Percentiles rank a stretch among this genome's conserved stretches.
These are phyloP conservation scores for Raphanus sativus DNA, from an alignment of 345 rosid genomes.

Conservation along the genomic window DNA sequence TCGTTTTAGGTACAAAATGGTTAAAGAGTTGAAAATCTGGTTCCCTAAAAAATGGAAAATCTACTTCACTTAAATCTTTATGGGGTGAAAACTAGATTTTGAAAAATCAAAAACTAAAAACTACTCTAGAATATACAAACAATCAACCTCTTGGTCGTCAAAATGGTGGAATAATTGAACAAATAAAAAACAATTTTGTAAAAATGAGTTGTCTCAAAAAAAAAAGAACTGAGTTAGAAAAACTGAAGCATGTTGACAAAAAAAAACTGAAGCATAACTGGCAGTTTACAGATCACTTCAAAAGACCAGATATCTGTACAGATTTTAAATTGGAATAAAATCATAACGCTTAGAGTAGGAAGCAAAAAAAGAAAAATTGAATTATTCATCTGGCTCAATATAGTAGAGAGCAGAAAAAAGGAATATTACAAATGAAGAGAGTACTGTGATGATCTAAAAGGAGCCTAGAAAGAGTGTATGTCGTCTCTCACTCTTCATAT, in stretches of 20 bases:
- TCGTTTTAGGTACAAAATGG: no score
- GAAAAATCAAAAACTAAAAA: no score
- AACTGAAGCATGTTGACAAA: neutral
- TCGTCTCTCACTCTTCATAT: conserved; percentile 32
- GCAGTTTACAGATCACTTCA: neutral
- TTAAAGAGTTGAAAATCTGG: no score
- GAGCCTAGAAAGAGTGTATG: conserved; percentile 19
- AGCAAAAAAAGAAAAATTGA: neutral
- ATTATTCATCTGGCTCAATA: conserved; percentile 13
- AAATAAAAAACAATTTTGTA: neutral
- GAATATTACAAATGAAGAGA: conserved; percentile 32
- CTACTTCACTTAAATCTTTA: no score
- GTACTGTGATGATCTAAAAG: conserved; percentile 23
- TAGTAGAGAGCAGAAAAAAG: conserved; percentile 11
- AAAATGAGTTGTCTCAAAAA: no score
- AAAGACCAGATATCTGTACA: neutral
- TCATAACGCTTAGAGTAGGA: neutral
- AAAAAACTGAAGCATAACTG: neutral
- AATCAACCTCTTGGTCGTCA: no score
- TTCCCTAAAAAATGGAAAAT: no score
- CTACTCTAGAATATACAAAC: no score
- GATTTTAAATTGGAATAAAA: neutral
- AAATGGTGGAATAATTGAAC: neutral
- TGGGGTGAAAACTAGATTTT: no score
- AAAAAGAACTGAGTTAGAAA: neutral